phyloP scores from a whole-genome alignment of 306 rosid species.

The Rosa chinensis region DNA sequence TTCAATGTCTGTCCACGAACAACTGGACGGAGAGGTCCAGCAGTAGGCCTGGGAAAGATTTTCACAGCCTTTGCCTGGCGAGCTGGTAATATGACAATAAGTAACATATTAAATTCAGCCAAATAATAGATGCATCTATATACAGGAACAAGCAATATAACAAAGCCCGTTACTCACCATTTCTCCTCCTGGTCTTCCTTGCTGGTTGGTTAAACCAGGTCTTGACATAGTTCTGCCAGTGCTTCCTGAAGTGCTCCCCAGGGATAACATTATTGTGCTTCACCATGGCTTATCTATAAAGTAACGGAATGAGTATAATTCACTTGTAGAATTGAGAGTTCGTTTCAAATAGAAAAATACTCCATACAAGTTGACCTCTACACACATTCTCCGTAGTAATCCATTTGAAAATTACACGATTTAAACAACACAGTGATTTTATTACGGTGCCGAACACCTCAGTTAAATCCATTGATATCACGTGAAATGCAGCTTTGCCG shows the following conservation, averaged over 20 bases:
- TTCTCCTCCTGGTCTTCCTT: conserved; percentile 51
- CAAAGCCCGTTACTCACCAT: conserved; percentile 22
- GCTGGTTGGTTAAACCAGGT: conserved; percentile 73
- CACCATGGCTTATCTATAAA: conserved; percentile 46
- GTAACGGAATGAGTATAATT: neutral
- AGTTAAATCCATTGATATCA: conserved; percentile 50
- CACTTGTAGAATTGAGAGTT: neutral
- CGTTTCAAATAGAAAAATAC: neutral
- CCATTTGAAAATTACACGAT: neutral
- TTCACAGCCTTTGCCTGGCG: conserved; percentile 59
- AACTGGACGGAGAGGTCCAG: conserved; percentile 56
- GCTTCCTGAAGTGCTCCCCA: conserved; percentile 49
- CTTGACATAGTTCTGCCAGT: conserved; percentile 61
- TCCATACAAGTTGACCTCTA: neutral
- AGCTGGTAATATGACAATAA: conserved; percentile 26
- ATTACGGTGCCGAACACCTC: conserved; percentile 18
- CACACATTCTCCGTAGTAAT: neutral
- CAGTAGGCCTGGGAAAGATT: conserved; percentile 53
- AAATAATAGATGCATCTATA: neutral
- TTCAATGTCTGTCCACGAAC: conserved; percentile 61
- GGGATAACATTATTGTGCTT: conserved; percentile 66
- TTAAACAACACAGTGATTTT: neutral
- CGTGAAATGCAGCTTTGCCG: conserved; percentile 51
- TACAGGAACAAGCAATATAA: neutral
- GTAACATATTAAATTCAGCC: neutral